phyloP scores from a whole-genome alignment of 495 filamentous ascomycete genomes.

The Tetracladium setigerum region DNA sequence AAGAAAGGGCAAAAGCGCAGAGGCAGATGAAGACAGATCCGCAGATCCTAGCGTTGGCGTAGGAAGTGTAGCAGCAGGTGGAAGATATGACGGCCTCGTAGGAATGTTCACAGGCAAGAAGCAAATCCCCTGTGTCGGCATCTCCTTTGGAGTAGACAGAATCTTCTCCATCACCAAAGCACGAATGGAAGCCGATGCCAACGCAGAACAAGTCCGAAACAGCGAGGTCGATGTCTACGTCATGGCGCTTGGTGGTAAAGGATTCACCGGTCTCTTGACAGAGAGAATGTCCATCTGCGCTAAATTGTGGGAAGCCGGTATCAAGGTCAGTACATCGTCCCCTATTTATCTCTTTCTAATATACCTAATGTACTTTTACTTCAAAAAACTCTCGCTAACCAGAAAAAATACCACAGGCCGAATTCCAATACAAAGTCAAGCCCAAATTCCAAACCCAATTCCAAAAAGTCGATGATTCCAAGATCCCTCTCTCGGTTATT shows the following conservation, averaged over 20 bases:
- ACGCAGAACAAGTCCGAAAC: constrained; percentile 33
- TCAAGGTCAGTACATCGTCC: constrained; percentile 47
- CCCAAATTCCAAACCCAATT: constrained; percentile 73
- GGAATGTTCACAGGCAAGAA: constrained; percentile 84
- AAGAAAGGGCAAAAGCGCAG: constrained; percentile 34
- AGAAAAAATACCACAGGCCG: constrained; percentile 39
- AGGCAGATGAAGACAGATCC: constrained; percentile 71
- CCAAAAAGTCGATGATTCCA: constrained; percentile 65
- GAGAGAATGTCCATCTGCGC: constrained; percentile 74
- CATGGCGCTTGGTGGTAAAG: constrained; percentile 90
- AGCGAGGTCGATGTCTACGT: constrained; percentile 84
- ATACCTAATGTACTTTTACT: too few species aligned
- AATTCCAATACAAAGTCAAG: constrained; percentile 74
- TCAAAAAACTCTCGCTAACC: background rate
- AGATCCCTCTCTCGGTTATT: constrained; percentile 67
- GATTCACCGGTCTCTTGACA: constrained; percentile 69
- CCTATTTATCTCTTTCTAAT: background rate
- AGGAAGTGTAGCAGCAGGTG: constrained; percentile 82
- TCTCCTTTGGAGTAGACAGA: constrained; percentile 91
- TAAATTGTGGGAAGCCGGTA: constrained; percentile 67
- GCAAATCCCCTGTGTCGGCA: constrained; percentile 85
- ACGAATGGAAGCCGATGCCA: constrained; percentile 54
- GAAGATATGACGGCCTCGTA: constrained; percentile 87
- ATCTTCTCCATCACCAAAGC: constrained; percentile 89
- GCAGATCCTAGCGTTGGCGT: constrained; percentile 78